Base-by-base conservation (phyloP, 2,329 filamentous ascomycete genomes). In the Paramyrothecium sp. region DNA sequence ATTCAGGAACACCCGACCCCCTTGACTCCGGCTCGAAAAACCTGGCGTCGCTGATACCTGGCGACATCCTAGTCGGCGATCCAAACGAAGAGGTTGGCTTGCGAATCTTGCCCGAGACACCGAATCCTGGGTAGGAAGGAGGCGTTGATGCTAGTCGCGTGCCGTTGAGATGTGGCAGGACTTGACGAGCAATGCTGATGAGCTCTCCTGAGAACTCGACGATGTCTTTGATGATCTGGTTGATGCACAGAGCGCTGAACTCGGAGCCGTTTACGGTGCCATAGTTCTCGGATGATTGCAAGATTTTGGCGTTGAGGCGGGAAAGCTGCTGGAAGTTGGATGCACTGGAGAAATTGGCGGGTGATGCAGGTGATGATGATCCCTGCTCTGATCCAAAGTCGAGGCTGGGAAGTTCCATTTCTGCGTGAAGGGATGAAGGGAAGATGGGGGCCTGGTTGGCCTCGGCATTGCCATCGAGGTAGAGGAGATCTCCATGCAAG, bases 171-270 rank as follows among this genome's bases (percentile, higher is more conserved):
- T 51, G 53, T 3, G 58, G 58, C 20, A 60, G 12, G 53, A 51
- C 50, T 49, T 60, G 55, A 5, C 58, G 51, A 7, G 58, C 55
- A 51, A 55, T 56, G 38, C 57, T 56, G 51, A 60, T 60, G 49
- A 60, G 38, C 48, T 60, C 58, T 19, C 58, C 58, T 3, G 58
- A 57, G 44, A 60, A 60, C 51, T 60, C 58, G 51, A 60, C 58
- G 16, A 54, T 53, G 33, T 60, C 55, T 20, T 56, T 53, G 16
- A 56, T 54, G 19, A 60, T 57, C 21, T 55, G 50, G 33, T 57
- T 53, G 12, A 56, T 54, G 38, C 21, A 26, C 4, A 49, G 50
- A 10, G 55, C 30, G n/a, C 5, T 22, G 33, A 17, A 49, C 23
- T 49, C 54, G 3, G n/a, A 33, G 21, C 20, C 21, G 23, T 49